These are phyloP conservation scores for Cyclotella baltica DNA, from an alignment of 108 stramenopile genomes.

Conservation along the genomic window DNA sequence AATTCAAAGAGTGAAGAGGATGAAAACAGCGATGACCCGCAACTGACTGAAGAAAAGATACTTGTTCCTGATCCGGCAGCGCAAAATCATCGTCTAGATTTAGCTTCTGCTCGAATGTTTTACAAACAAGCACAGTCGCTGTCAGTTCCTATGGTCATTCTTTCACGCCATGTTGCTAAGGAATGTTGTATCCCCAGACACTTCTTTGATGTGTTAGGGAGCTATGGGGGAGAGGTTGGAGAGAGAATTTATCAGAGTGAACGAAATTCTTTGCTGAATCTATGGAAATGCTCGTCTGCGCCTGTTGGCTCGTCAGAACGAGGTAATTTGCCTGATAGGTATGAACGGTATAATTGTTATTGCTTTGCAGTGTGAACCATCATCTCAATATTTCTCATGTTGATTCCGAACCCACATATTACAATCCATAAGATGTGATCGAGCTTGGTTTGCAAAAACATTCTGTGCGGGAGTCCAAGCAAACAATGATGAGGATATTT, in stretches of 20 bases:
- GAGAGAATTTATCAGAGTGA: slow-evolving; percentile 42
- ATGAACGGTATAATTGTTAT: not conserved
- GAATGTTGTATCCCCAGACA: slow-evolving; percentile 52
- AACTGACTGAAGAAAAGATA: slow-evolving; percentile 44
- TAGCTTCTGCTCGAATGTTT: slow-evolving; percentile 40
- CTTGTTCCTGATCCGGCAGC: slow-evolving; percentile 53
- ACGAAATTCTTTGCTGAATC: slow-evolving; percentile 42
- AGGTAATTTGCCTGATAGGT: slow-evolving; percentile 47
- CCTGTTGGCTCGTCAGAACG: slow-evolving; percentile 35
- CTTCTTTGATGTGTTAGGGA: slow-evolving; percentile 51
- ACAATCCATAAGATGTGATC: slow-evolving; percentile 38
- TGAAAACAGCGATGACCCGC: not conserved
- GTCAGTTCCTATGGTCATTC: slow-evolving; percentile 55
- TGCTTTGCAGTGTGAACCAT: not conserved
- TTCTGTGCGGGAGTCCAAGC: slow-evolving; percentile 49
- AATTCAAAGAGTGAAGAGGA: slow-evolving; percentile 11
- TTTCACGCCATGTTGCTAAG: slow-evolving; percentile 48
- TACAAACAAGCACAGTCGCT: slow-evolving; percentile 49
- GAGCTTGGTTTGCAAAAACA: slow-evolving; percentile 46
- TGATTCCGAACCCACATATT: not conserved
- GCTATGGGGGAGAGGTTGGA: slow-evolving; percentile 48
- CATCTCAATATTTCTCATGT: not conserved
- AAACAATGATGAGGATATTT: slow-evolving; percentile 42
- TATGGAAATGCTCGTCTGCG: slow-evolving; percentile 51
- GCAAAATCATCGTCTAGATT: slow-evolving; percentile 54